A percentile compares a stretch with the other conserved stretches of the same genome.
These are phyloP conservation scores for Neurospora crassa DNA, from an alignment of 2,329 filamentous ascomycete species.

Conservation along the genomic window DNA sequence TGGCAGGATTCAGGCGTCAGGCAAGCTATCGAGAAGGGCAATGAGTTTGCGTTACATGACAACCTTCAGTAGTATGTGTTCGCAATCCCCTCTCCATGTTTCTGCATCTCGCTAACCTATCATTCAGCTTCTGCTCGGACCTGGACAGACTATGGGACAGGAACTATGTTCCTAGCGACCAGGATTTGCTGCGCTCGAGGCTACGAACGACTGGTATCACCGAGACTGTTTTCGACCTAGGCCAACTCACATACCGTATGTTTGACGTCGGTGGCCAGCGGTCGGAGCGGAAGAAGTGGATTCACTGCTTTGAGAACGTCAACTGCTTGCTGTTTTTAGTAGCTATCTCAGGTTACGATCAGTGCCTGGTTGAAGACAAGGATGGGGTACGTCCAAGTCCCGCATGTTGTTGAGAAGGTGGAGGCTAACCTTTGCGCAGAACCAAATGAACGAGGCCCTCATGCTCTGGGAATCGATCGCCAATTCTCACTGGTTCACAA, in stretches of 20 bases:
- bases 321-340: slow-evolving; percentile 89
- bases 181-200: slow-evolving; percentile 86
- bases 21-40: slow-evolving; percentile 81
- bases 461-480: slow-evolving; percentile 83
- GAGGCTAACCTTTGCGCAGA: slow-evolving; percentile 38
- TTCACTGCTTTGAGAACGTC: slow-evolving; percentile 92
- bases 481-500: slow-evolving; percentile 79
- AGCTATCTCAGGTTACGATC: slow-evolving; percentile 92
- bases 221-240: slow-evolving; percentile 87
- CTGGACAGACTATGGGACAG: slow-evolving; percentile 66
- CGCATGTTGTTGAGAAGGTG: not conserved
- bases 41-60: slow-evolving; percentile 94
- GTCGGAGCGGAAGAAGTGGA: slow-evolving; percentile 95
- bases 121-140: slow-evolving; percentile 67
- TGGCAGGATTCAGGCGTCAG: slow-evolving; percentile 82
- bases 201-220: slow-evolving; percentile 92
- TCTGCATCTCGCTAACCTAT: slow-evolving; percentile 5
- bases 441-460: slow-evolving; percentile 84
- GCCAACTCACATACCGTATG: slow-evolving; percentile 91
- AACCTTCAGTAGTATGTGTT: slow-evolving; percentile 74
- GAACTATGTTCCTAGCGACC: slow-evolving; percentile 81
- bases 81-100: not conserved
- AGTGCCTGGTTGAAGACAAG: slow-evolving; percentile 91
- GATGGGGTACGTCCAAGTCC: slow-evolving; percentile 60
- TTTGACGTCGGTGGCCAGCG: slow-evolving; percentile 89